Percentiles rank a stretch among this genome's conserved stretches.
These are phyloP conservation scores for Mortierella sp. DNA, from an alignment of 371 early-diverging fungal genomes.

Conservation along the genomic window DNA sequence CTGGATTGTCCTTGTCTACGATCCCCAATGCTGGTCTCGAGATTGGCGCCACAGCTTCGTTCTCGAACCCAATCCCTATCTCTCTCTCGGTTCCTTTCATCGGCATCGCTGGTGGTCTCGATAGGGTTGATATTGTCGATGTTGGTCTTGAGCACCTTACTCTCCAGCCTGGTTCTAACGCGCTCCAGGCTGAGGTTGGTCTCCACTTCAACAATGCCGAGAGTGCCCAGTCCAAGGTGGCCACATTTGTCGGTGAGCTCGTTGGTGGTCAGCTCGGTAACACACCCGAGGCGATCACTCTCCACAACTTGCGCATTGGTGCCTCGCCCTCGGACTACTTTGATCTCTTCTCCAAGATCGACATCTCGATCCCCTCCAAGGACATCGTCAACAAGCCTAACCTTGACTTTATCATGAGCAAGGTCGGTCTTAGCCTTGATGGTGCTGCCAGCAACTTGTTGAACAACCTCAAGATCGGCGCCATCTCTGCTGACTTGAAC, in stretches of 20 bases:
- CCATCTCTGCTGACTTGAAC: slow-evolving; percentile 39
- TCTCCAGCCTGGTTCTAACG: slow-evolving; percentile 34
- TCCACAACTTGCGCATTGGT: slow-evolving; percentile 49
- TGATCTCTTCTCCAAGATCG: slow-evolving; percentile 45
- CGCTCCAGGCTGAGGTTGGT: slow-evolving; percentile 33
- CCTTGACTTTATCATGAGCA: slow-evolving; percentile 21
- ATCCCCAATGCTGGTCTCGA: slow-evolving; percentile 49
- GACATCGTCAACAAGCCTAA: slow-evolving; percentile 39
- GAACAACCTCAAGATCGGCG: slow-evolving; percentile 42
- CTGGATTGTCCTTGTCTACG: slow-evolving; percentile 41
- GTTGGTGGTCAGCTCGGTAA: slow-evolving; percentile 41
- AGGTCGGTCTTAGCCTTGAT: slow-evolving; percentile 27
- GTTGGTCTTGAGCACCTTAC: slow-evolving; percentile 39
- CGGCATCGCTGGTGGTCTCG: slow-evolving; percentile 46
- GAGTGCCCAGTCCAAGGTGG: slow-evolving; percentile 38
- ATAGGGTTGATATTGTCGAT: slow-evolving; percentile 32
- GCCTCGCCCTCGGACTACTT: slow-evolving; percentile 49
- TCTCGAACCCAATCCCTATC: slow-evolving; percentile 51
- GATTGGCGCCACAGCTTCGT: slow-evolving; percentile 34
- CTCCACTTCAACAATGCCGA: slow-evolving; percentile 45
- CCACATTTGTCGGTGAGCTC: slow-evolving; percentile 34
- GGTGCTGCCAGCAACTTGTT: slow-evolving; percentile 23
- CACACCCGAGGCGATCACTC: slow-evolving; percentile 42
- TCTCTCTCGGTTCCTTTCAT: slow-evolving; percentile 48
- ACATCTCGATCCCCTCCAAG: slow-evolving; percentile 46